Evolutionary conservation across 495 filamentous ascomycete genomes (phyloP).

Genomic region (Podospora anserina): DNA sequence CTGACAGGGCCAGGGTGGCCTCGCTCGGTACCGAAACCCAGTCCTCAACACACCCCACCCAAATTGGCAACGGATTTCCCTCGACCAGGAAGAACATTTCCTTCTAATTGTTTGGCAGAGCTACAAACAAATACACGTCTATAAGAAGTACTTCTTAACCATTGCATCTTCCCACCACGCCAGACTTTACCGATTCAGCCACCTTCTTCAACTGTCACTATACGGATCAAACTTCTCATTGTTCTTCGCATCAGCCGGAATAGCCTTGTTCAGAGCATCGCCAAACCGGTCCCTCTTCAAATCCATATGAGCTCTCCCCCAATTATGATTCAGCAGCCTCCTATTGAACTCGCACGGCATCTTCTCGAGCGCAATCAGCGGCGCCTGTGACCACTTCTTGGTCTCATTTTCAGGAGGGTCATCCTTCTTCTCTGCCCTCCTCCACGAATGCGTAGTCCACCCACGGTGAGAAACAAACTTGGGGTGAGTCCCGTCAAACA

Average conservation of each 20-base stretch:
- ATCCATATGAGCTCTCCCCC: background rate
- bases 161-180: background rate
- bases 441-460: background rate
- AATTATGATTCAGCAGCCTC: background rate
- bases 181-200: too few relatives aligned
- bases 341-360: conserved; percentile 1
- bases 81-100: too few relatives aligned
- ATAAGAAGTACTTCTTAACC: background rate
- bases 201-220: background rate
- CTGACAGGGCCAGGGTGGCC: too few relatives aligned
- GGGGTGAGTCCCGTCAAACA: conserved; percentile 1
- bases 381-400: background rate
- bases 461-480: conserved; percentile 1
- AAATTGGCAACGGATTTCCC: too few relatives aligned
- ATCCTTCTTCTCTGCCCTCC: background rate
- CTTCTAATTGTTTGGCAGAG: too few relatives aligned
- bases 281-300: background rate
- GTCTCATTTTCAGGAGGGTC: background rate
- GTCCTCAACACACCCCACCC: too few relatives aligned
- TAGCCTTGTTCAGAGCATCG: background rate
- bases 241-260: background rate
- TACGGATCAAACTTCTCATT: conserved; percentile 1
- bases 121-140: too few relatives aligned
- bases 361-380: conserved; percentile 6
- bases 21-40: too few relatives aligned